Percentiles rank a stretch among this genome's conserved stretches.
Conservation (phyloP, 75 land plant genomes). For the Isoetes taiwanensis region DNA sequence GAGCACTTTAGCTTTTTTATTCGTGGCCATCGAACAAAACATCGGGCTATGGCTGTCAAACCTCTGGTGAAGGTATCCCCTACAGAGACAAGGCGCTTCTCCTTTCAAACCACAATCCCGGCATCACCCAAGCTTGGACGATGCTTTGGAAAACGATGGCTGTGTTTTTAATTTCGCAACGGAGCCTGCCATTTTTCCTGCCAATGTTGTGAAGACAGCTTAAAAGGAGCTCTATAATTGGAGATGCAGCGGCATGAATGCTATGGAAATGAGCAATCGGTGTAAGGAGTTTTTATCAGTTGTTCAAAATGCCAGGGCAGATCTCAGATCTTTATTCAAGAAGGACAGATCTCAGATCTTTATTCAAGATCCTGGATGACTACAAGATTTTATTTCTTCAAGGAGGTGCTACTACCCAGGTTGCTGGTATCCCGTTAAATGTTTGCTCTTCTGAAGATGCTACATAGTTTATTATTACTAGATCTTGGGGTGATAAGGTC, state of each 20-base stretch:
- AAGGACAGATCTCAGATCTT: not conserved
- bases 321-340: too few relatives aligned
- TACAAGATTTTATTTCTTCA: not conserved
- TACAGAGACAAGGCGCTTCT: too few relatives aligned
- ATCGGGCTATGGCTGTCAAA: too few relatives aligned
- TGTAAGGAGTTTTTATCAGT: not conserved
- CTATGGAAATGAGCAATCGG: constrained; percentile 1
- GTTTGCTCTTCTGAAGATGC: not conserved
- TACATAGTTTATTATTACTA: not conserved
- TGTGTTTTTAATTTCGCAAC: constrained; percentile 4
- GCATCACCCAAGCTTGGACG: too few relatives aligned
- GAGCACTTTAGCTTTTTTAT: too few relatives aligned
- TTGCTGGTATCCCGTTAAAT: constrained; percentile 1
- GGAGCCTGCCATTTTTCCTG: not conserved
- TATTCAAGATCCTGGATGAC: not conserved
- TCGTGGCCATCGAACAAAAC: too few relatives aligned
- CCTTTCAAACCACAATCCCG: too few relatives aligned
- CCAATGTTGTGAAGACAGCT: constrained; percentile 5
- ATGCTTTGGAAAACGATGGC: too few relatives aligned
- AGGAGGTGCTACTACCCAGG: not conserved
- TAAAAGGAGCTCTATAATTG: constrained; percentile 1
- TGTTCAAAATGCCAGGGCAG: not conserved
- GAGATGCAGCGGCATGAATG: not conserved
- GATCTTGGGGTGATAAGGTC: constrained; percentile 1
- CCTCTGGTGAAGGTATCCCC: too few relatives aligned